phyloP scores from a whole-genome alignment of 768 basidiomycete genomes.

The Auricularia auricula-judae region DNA sequence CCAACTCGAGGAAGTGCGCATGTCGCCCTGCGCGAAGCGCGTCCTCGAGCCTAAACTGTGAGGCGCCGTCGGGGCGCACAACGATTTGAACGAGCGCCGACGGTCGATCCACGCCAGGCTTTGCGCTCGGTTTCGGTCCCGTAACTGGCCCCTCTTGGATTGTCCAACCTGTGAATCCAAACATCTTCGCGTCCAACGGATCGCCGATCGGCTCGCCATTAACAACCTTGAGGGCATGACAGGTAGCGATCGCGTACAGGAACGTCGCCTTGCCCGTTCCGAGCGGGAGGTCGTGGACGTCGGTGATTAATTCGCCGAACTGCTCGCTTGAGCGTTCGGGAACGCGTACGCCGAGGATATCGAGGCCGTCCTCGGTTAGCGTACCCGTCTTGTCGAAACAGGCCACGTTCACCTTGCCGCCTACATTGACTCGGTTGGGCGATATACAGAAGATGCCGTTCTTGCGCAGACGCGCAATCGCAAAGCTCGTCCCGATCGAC shows the following conservation, averaged over 20 bases:
- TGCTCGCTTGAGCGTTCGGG: constrained; percentile 64
- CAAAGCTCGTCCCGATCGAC: constrained; percentile 94
- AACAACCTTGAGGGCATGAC: constrained; percentile 89
- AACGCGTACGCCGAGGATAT: constrained; percentile 87
- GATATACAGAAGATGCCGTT: constrained; percentile 92
- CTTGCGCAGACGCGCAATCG: constrained; percentile 78
- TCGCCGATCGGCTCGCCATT: constrained; percentile 86
- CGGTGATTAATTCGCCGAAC: constrained; percentile 84
- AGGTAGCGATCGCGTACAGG: constrained; percentile 87
- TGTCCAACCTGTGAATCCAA: constrained; percentile 92
- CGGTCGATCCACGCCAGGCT: constrained; percentile 49
- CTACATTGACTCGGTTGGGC: constrained; percentile 89
- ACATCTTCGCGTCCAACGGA: constrained; percentile 96
- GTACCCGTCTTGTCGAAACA: constrained; percentile 99
- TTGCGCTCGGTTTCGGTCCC: constrained; percentile 55
- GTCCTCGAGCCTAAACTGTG: constrained; percentile 83
- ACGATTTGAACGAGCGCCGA: constrained; percentile 91
- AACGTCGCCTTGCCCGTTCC: constrained; percentile 70
- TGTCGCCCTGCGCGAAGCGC: constrained; percentile 78
- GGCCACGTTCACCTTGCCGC: constrained; percentile 91
- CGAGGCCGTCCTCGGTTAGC: constrained; percentile 93
- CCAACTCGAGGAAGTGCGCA: constrained; percentile 93
- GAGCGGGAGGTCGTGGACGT: constrained; percentile 75
- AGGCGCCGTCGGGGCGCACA: constrained; percentile 90
- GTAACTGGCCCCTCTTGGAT: constrained; percentile 80